These are phyloP conservation scores for Talaromyces amestolkiae DNA, from an alignment of 2,329 filamentous ascomycete genomes.

Conservation along the genomic window DNA sequence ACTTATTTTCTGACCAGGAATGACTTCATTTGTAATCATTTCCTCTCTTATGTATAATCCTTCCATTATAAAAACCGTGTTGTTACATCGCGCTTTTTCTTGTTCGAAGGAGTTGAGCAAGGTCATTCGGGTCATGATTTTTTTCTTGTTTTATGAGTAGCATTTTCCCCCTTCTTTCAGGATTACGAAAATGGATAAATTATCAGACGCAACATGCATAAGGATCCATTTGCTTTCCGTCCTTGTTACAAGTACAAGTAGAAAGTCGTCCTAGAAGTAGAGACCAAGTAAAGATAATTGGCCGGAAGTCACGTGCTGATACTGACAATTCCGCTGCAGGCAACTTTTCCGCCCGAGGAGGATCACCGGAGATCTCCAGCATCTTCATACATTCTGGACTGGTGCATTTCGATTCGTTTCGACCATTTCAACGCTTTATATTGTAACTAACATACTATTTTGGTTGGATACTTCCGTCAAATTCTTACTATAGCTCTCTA, in stretches of 20 bases:
- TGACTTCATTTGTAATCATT: not conserved
- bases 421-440: not conserved
- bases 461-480: not conserved
- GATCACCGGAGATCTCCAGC: not conserved
- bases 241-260: not conserved
- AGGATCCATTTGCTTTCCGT: not conserved
- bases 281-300: slow-evolving; percentile 1
- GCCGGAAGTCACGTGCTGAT: slow-evolving; percentile 10
- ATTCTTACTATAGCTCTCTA: not conserved
- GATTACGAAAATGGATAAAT: not conserved
- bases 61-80: not conserved
- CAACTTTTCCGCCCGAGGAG: slow-evolving; percentile 2
- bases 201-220: not conserved
- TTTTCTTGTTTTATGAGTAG: slow-evolving; percentile 7
- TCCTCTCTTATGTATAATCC: slow-evolving; percentile 10
- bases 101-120: slow-evolving; percentile 9
- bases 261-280: not conserved
- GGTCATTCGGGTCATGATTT: slow-evolving; percentile 8
- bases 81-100: not conserved
- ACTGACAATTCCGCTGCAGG: not conserved
- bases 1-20: not conserved
- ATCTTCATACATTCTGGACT: not conserved
- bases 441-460: not conserved
- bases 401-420: not conserved
- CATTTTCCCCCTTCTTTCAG: not conserved